These are phyloP conservation scores for Agrocybe praecox DNA, from an alignment of 768 basidiomycete genomes.

Conservation along the genomic window DNA sequence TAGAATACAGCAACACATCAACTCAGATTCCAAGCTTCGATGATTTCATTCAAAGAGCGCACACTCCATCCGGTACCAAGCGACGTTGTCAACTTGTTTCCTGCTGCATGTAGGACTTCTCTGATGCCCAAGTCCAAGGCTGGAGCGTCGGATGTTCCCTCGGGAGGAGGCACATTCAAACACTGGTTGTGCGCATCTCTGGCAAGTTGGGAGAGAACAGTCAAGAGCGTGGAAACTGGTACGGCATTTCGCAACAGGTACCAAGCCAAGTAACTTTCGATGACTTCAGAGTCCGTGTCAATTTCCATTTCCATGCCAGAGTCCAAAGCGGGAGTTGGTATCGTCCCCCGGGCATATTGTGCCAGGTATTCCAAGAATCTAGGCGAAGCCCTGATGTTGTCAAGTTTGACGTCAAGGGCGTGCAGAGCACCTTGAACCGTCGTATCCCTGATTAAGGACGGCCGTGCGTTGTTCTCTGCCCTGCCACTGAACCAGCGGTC, in stretches of 20 bases:
- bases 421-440: constrained; percentile 69
- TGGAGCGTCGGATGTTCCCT: constrained; percentile 44
- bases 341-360: constrained; percentile 59
- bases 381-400: constrained; percentile 40
- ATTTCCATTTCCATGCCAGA: constrained; percentile 8
- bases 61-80: constrained; percentile 77
- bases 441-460: constrained; percentile 72
- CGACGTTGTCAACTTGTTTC: constrained; percentile 74
- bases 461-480: constrained; percentile 63
- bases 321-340: constrained; percentile 17
- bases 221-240: constrained; percentile 68
- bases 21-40: constrained; percentile 53
- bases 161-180: constrained; percentile 47
- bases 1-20: neutral
- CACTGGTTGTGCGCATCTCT: constrained; percentile 64
- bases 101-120: constrained; percentile 86
- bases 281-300: constrained; percentile 14
- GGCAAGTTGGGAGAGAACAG: constrained; percentile 62
- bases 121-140: constrained; percentile 60
- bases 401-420: constrained; percentile 61
- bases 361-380: constrained; percentile 46
- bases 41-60: constrained; percentile 65
- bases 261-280: constrained; percentile 58
- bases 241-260: constrained; percentile 72
- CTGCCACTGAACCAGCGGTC: constrained; percentile 75